phyloP scores from a whole-genome alignment of 2,329 filamentous ascomycete species.

The Xylaria sp. region DNA sequence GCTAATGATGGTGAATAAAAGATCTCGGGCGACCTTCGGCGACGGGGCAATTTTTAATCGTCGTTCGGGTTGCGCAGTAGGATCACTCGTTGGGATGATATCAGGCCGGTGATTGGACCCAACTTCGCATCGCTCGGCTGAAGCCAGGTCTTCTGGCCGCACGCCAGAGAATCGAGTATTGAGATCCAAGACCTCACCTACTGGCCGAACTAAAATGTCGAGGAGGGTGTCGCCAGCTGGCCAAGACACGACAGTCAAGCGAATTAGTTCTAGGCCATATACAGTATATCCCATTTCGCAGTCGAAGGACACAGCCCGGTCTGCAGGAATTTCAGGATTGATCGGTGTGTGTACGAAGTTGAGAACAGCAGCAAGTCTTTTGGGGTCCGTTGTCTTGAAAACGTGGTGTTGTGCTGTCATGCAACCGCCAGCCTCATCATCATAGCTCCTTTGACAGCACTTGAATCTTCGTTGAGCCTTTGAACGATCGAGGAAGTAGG shows the following conservation, averaged over 20 bases:
- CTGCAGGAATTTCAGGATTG: constrained; percentile 62
- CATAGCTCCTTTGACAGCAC: constrained; percentile 82
- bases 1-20: constrained; percentile 80
- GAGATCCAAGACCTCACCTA: constrained; percentile 86
- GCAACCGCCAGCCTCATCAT: constrained; percentile 75
- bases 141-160: constrained; percentile 77
- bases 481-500: constrained; percentile 68
- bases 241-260: constrained; percentile 90
- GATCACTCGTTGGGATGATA: constrained; percentile 38
- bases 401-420: constrained; percentile 78
- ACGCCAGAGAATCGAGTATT: constrained; percentile 95
- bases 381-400: constrained; percentile 82
- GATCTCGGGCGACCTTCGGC: constrained; percentile 75
- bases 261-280: constrained; percentile 86
- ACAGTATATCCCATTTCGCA: constrained; percentile 99
- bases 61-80: constrained; percentile 48
- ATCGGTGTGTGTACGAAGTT: constrained; percentile 83
- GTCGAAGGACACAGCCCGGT: constrained; percentile 83
- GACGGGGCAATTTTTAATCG: constrained; percentile 78
- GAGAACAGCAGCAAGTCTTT: constrained; percentile 78
- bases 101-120: constrained; percentile 45
- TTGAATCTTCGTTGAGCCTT: constrained; percentile 71
- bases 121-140: constrained; percentile 67
- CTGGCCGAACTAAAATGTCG: constrained; percentile 84
- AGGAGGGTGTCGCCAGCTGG: constrained; percentile 78